Evolutionary conservation across 2,329 filamentous ascomycete genomes (phyloP), one percentile per base, ranked within the genome.

Genomic region (Colletotrichum sp.): DNA sequence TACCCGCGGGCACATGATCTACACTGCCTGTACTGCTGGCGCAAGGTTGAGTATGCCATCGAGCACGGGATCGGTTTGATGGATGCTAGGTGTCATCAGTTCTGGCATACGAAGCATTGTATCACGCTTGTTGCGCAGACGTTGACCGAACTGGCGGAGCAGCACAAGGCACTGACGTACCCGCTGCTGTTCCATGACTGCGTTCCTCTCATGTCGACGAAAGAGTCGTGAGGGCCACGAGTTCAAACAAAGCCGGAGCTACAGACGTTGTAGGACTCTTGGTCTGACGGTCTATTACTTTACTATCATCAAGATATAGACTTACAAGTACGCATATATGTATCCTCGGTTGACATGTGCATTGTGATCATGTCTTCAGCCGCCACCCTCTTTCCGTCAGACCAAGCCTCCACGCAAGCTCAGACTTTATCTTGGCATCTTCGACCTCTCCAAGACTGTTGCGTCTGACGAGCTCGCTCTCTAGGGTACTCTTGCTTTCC

Each of bases 51-150:
- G n/a, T 68, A 68, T 16, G 65, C 65, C 15, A 57, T 68, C 19
- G 65, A 68, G 29, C 27, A 68, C 44, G 65, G 65, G 15, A n/a
- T 57, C 27, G 44, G 29, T 25, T 55, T 29, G 27, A 22, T 68
- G 29, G 65, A 68, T 49, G 27, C 27, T 11, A 39, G 65, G 12
- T 57, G 65, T 15, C 65, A 68, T 49, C 65, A 68, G 65, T 68
- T 68, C n/a, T 68, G 65, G 65, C 65, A 68, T 44, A 68, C 44
- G 16, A 68, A 68, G 65, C 65, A 68, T 16, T 68, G 65, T n/a
- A 44, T 68, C 49, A 55, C 39, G 8, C 44, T 68, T 9, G 19
- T 68, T 36, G 65, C 49, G 15, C 44, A 55, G 30, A 36, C 49
- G 1, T 44, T 68, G 65, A 68, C 30, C 13, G 65, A 16, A 2